These are phyloP conservation scores for Esteya vermicola DNA, from an alignment of 2,329 filamentous ascomycete species.

Conservation along the genomic window DNA sequence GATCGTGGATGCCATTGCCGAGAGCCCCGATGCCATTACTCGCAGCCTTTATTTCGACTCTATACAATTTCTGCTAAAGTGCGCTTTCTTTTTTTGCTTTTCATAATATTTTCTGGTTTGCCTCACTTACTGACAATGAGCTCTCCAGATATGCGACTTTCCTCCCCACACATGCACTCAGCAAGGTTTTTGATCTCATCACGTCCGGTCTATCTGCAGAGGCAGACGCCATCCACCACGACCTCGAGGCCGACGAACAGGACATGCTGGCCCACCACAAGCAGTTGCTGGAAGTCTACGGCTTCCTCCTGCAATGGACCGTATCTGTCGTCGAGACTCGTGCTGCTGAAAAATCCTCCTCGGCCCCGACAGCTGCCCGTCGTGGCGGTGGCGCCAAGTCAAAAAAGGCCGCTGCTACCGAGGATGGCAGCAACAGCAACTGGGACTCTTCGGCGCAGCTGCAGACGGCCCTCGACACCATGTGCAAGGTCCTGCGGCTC, in stretches of 20 bases:
- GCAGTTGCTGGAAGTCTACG: constrained; percentile 82
- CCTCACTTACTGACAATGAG: too few species aligned
- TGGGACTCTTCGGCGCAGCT: constrained; percentile 89
- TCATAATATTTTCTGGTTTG: constrained; percentile 11
- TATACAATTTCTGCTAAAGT: constrained; percentile 93
- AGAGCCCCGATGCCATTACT: constrained; percentile 78
- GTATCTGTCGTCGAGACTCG: constrained; percentile 90
- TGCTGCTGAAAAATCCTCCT: constrained; percentile 73
- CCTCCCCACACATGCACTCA: constrained; percentile 68
- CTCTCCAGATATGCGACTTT: constrained; percentile 57
- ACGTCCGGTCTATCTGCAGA: constrained; percentile 76
- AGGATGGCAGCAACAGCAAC: too few species aligned
- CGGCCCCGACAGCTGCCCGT: constrained; percentile 53
- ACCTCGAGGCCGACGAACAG: constrained; percentile 85
- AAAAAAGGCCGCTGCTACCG: constrained; percentile 20
- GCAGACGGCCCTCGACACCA: constrained; percentile 76
- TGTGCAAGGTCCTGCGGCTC: constrained; percentile 90
- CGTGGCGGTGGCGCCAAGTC: constrained; percentile 63
- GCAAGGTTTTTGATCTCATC: constrained; percentile 84
- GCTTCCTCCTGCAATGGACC: constrained; percentile 88
- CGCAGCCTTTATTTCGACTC: constrained; percentile 76
- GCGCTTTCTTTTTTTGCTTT: constrained; percentile 39
- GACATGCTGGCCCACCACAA: constrained; percentile 79
- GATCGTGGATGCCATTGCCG: constrained; percentile 83
- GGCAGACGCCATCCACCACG: constrained; percentile 70